Conservation (phyloP, 1,284 basidiomycete species). For the Tetrapyrgos nigripes region DNA sequence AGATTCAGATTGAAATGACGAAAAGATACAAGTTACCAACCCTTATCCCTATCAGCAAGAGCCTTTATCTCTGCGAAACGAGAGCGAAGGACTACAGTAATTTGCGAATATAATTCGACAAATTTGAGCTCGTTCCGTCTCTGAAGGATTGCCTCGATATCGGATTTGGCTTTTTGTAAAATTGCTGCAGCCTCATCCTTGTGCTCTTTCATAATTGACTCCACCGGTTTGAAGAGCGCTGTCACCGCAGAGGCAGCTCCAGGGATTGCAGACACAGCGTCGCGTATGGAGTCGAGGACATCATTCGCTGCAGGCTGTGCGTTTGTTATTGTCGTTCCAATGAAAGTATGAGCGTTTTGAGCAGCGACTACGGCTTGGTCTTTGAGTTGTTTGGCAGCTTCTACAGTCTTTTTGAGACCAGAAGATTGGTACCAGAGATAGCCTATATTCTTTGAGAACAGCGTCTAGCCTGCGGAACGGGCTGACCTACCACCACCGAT, state of each 20-base stretch:
- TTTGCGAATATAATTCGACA: constrained; percentile 4
- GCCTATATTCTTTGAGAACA: constrained; percentile 17
- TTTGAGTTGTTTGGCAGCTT: constrained; percentile 39
- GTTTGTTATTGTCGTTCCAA: constrained; percentile 39
- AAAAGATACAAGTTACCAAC: too few relatives aligned
- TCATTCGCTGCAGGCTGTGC: too few relatives aligned
- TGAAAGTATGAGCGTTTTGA: constrained; percentile 42
- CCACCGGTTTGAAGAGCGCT: constrained; percentile 48
- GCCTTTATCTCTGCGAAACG: constrained; percentile 2
- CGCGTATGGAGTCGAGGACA: constrained; percentile 45
- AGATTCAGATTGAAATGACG: too few relatives aligned
- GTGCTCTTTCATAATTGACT: constrained; percentile 46
- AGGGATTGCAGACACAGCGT: constrained; percentile 44
- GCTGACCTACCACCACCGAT: not conserved
- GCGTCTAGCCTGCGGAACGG: not conserved
- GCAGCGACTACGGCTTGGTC: constrained; percentile 38
- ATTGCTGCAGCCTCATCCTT: constrained; percentile 49
- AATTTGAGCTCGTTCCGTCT: not conserved
- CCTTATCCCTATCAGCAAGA: constrained; percentile 9
- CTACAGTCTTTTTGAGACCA: constrained; percentile 42
- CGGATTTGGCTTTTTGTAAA: constrained; percentile 44
- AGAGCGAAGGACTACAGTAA: constrained; percentile 1
- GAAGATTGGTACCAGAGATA: constrained; percentile 49
- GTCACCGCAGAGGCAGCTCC: constrained; percentile 50
- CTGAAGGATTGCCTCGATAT: constrained; percentile 36